Conservation (phyloP, 2,329 filamentous ascomycete genomes). For the Venturia pyrina region DNA sequence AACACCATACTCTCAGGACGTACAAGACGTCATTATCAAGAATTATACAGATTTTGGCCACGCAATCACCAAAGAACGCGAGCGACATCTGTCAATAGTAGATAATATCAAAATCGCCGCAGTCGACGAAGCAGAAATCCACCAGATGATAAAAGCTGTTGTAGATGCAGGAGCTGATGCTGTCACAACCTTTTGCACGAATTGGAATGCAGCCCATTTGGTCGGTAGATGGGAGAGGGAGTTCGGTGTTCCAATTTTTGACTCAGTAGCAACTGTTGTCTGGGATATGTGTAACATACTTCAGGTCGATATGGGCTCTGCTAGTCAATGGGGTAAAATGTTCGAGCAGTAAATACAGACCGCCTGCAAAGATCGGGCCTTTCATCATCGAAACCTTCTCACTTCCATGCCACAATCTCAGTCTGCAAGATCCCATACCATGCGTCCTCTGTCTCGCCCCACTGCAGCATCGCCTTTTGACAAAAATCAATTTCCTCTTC, state of each 20-base stretch:
- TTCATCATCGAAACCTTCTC: background rate
- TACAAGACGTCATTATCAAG: slow-evolving; percentile 28
- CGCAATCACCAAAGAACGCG: slow-evolving; percentile 20
- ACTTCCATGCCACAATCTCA: slow-evolving; percentile 10
- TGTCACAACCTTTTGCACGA: slow-evolving; percentile 35
- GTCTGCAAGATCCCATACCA: slow-evolving; percentile 10
- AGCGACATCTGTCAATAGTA: slow-evolving; percentile 25
- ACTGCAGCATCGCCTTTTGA: background rate
- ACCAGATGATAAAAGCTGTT: slow-evolving; percentile 21
- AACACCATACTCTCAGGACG: slow-evolving; percentile 33
- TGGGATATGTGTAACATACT: slow-evolving; percentile 31
- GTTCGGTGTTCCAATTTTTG: slow-evolving; percentile 28
- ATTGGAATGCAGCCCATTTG: slow-evolving; percentile 31
- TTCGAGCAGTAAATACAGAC: slow-evolving; percentile 16
- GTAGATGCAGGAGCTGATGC: slow-evolving; percentile 23
- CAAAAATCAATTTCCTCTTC: slow-evolving; percentile 6
- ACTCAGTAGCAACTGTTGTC: slow-evolving; percentile 34
- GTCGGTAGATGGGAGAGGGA: slow-evolving; percentile 30
- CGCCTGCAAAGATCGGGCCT: background rate
- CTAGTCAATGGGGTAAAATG: slow-evolving; percentile 29
- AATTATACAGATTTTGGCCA: slow-evolving; percentile 27
- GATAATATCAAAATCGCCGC: slow-evolving; percentile 31
- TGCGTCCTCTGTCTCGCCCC: slow-evolving; percentile 7
- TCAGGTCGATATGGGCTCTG: slow-evolving; percentile 20
- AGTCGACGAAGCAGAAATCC: slow-evolving; percentile 23